A percentile compares a stretch with the other conserved stretches of the same genome.
phyloP scores from a whole-genome alignment of 306 rosid genomes.

The Rubus idaeus region DNA sequence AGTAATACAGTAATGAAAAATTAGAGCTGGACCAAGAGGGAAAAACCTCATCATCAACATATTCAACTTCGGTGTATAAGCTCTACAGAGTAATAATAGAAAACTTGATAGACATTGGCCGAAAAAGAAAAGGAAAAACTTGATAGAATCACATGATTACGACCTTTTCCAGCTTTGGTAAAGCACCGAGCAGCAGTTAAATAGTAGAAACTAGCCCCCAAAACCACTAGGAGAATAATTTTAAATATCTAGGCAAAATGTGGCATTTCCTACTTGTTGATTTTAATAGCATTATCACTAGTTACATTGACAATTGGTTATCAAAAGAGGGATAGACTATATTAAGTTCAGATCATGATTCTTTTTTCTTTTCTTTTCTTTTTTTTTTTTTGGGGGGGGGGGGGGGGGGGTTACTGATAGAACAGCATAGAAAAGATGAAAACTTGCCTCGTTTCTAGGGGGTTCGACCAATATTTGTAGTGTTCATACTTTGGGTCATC shows the following conservation, averaged over 20 bases:
- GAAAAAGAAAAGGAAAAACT: not conserved
- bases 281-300: not conserved
- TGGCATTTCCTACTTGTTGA: not conserved
- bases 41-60: not conserved
- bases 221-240: not conserved
- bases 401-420: not conserved
- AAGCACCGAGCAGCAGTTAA: not conserved
- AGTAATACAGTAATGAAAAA: not conserved
- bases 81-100: not conserved
- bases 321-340: not conserved
- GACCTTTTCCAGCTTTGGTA: not conserved
- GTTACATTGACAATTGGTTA: not conserved
- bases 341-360: not conserved
- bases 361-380: too few relatives aligned
- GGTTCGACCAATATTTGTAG: constrained; percentile 83
- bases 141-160: not conserved
- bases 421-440: constrained; percentile 14
- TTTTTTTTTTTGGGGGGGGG: not conserved
- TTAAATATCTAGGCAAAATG: not conserved
- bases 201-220: not conserved
- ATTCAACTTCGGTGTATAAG: not conserved
- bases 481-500: constrained; percentile 69
- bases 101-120: not conserved
- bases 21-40: not conserved
- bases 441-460: constrained; percentile 74